Evolutionary conservation across 768 basidiomycete genomes (phyloP).

Genomic region (Wakefieldia striispora): DNA sequence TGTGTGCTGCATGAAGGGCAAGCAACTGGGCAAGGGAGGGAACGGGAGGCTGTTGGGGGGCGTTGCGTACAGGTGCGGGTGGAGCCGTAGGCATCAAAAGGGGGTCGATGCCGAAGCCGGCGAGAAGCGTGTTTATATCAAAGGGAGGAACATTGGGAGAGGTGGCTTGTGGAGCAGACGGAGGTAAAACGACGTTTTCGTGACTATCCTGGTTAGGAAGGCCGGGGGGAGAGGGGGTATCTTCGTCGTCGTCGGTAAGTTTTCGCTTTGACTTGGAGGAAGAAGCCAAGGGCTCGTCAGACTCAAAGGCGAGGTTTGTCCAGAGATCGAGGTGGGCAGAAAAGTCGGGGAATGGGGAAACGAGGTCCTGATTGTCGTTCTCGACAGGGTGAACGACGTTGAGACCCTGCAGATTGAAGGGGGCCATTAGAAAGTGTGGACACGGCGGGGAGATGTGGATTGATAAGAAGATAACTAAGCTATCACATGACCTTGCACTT

Average conservation of each 20-base stretch:
- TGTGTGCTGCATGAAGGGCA: constrained; percentile 50
- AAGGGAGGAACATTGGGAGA: constrained; percentile 36
- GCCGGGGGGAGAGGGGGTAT: constrained; percentile 30
- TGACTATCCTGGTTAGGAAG: constrained; percentile 53
- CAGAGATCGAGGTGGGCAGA: constrained; percentile 78
- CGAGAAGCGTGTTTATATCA: constrained; percentile 41
- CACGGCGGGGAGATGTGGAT: not conserved
- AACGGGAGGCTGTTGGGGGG: constrained; percentile 22
- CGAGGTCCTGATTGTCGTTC: constrained; percentile 50
- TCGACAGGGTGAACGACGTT: constrained; percentile 68
- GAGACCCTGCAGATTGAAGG: constrained; percentile 71
- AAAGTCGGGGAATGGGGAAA: constrained; percentile 68
- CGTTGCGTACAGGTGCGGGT: constrained; percentile 26
- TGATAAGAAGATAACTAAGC: constrained; percentile 14
- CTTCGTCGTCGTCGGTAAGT: constrained; percentile 38
- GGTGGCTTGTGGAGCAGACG: constrained; percentile 33
- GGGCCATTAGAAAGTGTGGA: constrained; percentile 44
- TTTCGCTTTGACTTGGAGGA: constrained; percentile 33
- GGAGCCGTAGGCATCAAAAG: constrained; percentile 33
- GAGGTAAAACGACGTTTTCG: constrained; percentile 53
- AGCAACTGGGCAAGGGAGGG: constrained; percentile 73
- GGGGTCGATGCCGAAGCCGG: constrained; percentile 43
- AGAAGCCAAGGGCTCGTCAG: constrained; percentile 59
- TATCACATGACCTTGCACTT: constrained; percentile 10
- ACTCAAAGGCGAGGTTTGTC: constrained; percentile 79